Evolutionary conservation across 768 basidiomycete genomes (phyloP).

Genomic region (Panaeolus cyanescens): DNA sequence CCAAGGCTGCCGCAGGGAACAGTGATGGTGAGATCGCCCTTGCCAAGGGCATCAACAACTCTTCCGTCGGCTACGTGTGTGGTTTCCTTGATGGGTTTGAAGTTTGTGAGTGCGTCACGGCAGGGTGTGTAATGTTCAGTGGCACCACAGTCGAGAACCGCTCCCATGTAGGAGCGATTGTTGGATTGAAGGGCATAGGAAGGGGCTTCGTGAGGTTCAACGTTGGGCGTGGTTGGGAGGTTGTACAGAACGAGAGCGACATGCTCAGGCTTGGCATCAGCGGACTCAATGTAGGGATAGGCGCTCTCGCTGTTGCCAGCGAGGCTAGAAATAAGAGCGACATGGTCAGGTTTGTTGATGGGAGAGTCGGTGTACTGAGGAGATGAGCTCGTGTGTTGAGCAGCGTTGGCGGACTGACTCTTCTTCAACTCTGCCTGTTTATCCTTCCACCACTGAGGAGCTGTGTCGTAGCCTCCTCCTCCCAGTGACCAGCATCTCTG

Average conservation of each 20-base stretch:
- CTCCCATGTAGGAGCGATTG: neutral
- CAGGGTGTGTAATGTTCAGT: neutral
- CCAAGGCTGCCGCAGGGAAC: neutral
- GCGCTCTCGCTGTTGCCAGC: too few relatives aligned
- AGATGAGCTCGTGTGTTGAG: neutral
- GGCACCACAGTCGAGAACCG: neutral
- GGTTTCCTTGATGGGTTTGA: neutral
- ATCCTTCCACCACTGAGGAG: constrained; percentile 26
- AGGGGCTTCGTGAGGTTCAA: neutral
- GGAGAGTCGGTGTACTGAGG: too few relatives aligned
- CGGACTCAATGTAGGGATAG: neutral
- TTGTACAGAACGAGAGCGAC: neutral
- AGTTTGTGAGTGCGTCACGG: neutral
- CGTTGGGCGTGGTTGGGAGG: neutral
- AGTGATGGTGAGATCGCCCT: neutral
- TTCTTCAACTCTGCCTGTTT: constrained; percentile 14
- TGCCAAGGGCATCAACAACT: too few relatives aligned
- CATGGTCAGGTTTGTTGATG: too few relatives aligned
- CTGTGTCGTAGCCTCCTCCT: constrained; percentile 28
- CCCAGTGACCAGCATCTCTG: constrained; percentile 32
- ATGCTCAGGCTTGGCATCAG: neutral
- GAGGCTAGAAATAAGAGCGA: too few relatives aligned
- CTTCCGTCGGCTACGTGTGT: neutral
- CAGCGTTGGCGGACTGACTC: constrained; percentile 13
- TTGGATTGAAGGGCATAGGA: neutral